A percentile compares a stretch with the other conserved stretches of the same genome.
Conservation (phyloP, 2,329 filamentous ascomycete genomes). For the Talaromyces amestolkiae region DNA sequence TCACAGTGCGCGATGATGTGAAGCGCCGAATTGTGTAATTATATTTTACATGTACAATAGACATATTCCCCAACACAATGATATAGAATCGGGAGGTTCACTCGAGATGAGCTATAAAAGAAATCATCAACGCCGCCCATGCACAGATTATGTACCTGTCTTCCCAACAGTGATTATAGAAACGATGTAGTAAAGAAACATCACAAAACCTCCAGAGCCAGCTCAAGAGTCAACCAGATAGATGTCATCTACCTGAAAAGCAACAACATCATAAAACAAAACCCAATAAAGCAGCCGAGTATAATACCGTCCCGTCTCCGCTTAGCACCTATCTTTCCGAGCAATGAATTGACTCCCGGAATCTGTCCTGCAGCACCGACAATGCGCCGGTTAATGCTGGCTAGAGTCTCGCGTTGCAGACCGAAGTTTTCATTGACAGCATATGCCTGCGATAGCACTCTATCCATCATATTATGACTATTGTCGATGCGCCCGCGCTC, state of each 20-base stretch:
- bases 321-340: conserved; percentile 88
- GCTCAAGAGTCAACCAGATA: conserved; percentile 17
- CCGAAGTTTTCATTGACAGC: conserved; percentile 91
- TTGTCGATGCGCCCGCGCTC: conserved; percentile 83
- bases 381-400: conserved; percentile 86
- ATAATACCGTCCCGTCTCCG: conserved; percentile 95
- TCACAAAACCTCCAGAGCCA: conserved; percentile 10
- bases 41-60: conserved; percentile 23
- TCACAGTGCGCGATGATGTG: background rate
- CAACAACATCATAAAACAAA: conserved; percentile 84
- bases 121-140: conserved; percentile 4
- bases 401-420: conserved; percentile 80
- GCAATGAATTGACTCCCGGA: conserved; percentile 87
- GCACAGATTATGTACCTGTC: conserved; percentile 14
- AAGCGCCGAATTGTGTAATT: conserved; percentile 9
- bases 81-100: background rate
- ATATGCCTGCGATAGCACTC: conserved; percentile 90
- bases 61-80: background rate
- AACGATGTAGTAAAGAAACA: conserved; percentile 3
- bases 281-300: conserved; percentile 82
- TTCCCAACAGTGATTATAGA: background rate
- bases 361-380: conserved; percentile 85
- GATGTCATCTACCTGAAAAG: conserved; percentile 64
- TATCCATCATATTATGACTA: conserved; percentile 84
- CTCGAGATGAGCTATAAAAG: background rate